Percentiles rank a stretch among this genome's conserved stretches.
phyloP scores from a whole-genome alignment of 106 monocot species.

The Dendrobium catenatum region DNA sequence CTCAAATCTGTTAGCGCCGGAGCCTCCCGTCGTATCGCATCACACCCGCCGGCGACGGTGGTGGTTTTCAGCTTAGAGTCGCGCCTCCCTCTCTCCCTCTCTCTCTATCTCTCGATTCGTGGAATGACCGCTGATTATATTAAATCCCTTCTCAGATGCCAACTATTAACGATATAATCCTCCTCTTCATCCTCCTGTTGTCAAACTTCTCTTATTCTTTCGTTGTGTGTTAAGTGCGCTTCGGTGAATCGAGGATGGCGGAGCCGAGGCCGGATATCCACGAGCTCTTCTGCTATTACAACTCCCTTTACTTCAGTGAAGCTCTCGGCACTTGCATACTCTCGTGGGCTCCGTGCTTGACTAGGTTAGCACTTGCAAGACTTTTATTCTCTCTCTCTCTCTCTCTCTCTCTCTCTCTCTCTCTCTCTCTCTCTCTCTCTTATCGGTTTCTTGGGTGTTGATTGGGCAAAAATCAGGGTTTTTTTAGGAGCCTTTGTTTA shows the following conservation, averaged over 20 bases:
- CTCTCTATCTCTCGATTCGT: background rate
- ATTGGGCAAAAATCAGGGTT: background rate
- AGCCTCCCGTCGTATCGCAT: background rate
- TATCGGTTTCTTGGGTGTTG: background rate
- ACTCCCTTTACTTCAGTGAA: constrained; percentile 51
- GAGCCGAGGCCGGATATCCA: constrained; percentile 42
- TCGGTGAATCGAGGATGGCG: constrained; percentile 1
- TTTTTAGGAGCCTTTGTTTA: background rate
- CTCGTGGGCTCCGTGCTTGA: constrained; percentile 35
- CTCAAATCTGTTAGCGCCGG: background rate
- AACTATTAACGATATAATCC: background rate
- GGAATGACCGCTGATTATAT: background rate
- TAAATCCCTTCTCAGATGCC: background rate
- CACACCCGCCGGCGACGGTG: constrained; percentile 1
- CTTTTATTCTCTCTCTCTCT: background rate
- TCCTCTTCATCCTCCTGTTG: background rate
- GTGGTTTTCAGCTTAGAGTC: background rate
- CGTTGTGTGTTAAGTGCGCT: background rate
- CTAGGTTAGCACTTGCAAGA: constrained; percentile 19
- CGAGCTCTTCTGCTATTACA: constrained; percentile 58
- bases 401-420: background rate
- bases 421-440: background rate
- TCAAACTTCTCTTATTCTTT: background rate
- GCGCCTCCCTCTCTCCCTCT: background rate
- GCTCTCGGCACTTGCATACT: constrained; percentile 42